phyloP scores from a whole-genome alignment of 768 basidiomycete species.

The Clitopilus passeckerianus region DNA sequence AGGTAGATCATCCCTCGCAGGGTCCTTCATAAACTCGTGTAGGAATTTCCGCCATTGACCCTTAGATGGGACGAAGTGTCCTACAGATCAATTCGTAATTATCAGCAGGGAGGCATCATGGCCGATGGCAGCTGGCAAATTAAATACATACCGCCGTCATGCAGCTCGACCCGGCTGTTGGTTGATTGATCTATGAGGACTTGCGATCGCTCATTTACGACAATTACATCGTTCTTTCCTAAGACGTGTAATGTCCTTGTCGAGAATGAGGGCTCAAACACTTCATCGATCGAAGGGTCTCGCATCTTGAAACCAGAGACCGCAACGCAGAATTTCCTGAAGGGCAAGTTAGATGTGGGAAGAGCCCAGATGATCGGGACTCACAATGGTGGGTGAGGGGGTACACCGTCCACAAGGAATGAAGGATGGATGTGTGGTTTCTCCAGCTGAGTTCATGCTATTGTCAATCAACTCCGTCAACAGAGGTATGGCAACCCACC shows the following conservation, averaged over 20 bases:
- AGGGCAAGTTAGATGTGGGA: neutral
- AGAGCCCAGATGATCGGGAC: slow-evolving; percentile 13
- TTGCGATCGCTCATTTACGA: slow-evolving; percentile 63
- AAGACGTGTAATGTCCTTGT: slow-evolving; percentile 79
- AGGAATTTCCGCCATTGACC: slow-evolving; percentile 75
- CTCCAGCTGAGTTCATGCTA: slow-evolving; percentile 26
- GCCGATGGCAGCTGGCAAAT: neutral
- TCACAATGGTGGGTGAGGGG: slow-evolving; percentile 75
- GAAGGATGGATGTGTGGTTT: slow-evolving; percentile 41
- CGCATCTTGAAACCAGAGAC: slow-evolving; percentile 65
- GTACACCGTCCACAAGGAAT: slow-evolving; percentile 58
- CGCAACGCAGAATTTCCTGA: slow-evolving; percentile 69
- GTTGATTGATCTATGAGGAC: slow-evolving; percentile 48
- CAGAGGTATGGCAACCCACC: slow-evolving; percentile 32
- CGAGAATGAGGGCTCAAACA: slow-evolving; percentile 47
- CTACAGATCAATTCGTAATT: slow-evolving; percentile 26
- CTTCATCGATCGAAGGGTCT: slow-evolving; percentile 39
- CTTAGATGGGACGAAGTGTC: slow-evolving; percentile 82
- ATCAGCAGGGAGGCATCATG: neutral
- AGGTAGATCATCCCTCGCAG: slow-evolving; percentile 32
- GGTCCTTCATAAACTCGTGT: slow-evolving; percentile 56
- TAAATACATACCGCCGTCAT: slow-evolving; percentile 67
- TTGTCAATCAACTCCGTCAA: neutral
- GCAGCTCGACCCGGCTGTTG: slow-evolving; percentile 63
- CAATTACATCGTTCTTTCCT: slow-evolving; percentile 74